These are phyloP conservation scores for Xylaria sp. DNA, from an alignment of 2,329 filamentous ascomycete genomes.

Conservation along the genomic window DNA sequence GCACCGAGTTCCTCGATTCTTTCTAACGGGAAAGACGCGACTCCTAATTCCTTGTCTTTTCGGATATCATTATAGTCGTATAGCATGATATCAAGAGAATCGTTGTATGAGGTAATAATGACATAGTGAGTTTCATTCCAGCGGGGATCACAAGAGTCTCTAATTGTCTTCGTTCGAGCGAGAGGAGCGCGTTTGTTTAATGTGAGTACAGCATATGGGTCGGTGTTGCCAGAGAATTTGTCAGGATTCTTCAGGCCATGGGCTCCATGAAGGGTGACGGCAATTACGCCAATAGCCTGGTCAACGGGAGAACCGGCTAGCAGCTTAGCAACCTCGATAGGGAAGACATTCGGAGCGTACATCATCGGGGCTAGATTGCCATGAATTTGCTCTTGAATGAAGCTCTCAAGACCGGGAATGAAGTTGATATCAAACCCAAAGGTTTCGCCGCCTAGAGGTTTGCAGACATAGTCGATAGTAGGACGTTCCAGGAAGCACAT, in stretches of 20 bases:
- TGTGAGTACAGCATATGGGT: slow-evolving; percentile 88
- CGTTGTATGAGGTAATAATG: slow-evolving; percentile 90
- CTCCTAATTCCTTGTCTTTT: slow-evolving; percentile 95
- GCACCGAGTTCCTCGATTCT: slow-evolving; percentile 80
- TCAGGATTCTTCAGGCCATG: slow-evolving; percentile 95
- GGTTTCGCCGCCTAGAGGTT: slow-evolving; percentile 92
- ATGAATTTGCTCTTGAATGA: slow-evolving; percentile 97
- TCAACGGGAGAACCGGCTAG: slow-evolving; percentile 93
- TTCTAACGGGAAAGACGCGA: slow-evolving; percentile 86
- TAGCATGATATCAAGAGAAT: slow-evolving; percentile 84
- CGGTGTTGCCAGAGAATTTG: slow-evolving; percentile 89
- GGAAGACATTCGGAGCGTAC: slow-evolving; percentile 98
- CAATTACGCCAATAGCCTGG: slow-evolving; percentile 93
- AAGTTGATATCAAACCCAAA: slow-evolving; percentile 99
- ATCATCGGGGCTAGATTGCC: slow-evolving; percentile 95
- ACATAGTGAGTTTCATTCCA: slow-evolving; percentile 99
- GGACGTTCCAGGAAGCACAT: slow-evolving; percentile 94
- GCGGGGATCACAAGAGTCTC: slow-evolving; percentile 84
- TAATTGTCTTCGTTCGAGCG: slow-evolving; percentile 87
- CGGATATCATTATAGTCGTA: slow-evolving; percentile 96
- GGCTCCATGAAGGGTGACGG: slow-evolving; percentile 89
- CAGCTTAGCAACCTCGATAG: slow-evolving; percentile 98
- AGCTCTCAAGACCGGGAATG: slow-evolving; percentile 90
- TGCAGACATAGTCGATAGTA: slow-evolving; percentile 96
- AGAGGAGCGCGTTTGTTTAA: slow-evolving; percentile 85